These are phyloP conservation scores for Nectriaceae sp. DNA, from an alignment of 2,329 filamentous ascomycete species.

Conservation along the genomic window DNA sequence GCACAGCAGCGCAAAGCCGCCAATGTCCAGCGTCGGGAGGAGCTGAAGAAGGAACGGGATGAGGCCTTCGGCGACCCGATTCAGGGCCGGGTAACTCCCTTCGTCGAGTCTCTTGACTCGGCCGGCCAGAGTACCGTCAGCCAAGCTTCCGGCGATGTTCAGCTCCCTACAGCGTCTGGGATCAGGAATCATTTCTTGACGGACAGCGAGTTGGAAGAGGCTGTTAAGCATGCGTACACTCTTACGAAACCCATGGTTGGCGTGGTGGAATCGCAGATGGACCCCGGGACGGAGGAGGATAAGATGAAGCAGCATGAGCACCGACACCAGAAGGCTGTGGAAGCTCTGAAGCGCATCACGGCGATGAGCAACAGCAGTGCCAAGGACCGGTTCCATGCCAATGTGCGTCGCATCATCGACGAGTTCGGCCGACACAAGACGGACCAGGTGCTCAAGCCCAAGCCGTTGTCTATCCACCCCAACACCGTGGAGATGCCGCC, in stretches of 20 bases:
- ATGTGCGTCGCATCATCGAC: constrained; percentile 81
- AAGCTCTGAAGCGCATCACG: constrained; percentile 79
- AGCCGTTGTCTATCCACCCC: constrained; percentile 50
- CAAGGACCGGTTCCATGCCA: constrained; percentile 78
- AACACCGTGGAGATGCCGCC: constrained; percentile 41
- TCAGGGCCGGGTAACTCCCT: constrained; percentile 76
- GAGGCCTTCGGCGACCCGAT: constrained; percentile 75
- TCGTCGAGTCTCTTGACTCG: constrained; percentile 78
- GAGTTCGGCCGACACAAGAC: constrained; percentile 91
- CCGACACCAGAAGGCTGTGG: constrained; percentile 66
- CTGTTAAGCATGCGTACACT: constrained; percentile 66
- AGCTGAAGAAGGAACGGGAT: constrained; percentile 66
- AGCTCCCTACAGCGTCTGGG: constrained; percentile 49
- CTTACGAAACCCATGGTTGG: constrained; percentile 62
- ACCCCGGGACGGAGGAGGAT: constrained; percentile 42
- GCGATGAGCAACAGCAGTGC: constrained; percentile 74
- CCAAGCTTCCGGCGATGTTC: constrained; percentile 38
- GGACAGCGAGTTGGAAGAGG: constrained; percentile 64
- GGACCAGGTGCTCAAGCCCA: constrained; percentile 67
- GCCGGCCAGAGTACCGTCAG: constrained; percentile 51
- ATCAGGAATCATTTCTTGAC: constrained; percentile 78
- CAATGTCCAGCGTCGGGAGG: constrained; percentile 74
- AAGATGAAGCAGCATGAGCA: constrained; percentile 48
- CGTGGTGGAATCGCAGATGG: constrained; percentile 37
- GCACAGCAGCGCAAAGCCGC: constrained; percentile 81